These are phyloP conservation scores for Carex myosuroides DNA, from an alignment of 176 grass and related monocot species.

Conservation along the genomic window DNA sequence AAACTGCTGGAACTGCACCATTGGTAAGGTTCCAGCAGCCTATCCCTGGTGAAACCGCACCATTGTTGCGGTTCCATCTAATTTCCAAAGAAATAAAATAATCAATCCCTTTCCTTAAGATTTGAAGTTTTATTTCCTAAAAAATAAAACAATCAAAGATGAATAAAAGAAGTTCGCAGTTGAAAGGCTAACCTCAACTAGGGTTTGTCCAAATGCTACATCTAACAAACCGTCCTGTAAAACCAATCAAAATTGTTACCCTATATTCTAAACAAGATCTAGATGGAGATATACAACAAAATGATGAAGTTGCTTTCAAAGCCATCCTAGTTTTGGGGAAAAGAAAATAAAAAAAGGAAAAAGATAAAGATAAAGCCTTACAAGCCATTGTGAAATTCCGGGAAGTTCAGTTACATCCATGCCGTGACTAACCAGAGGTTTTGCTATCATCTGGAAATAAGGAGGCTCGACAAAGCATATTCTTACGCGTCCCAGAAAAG, in stretches of 20 bases:
- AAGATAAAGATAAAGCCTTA: conserved; percentile 32
- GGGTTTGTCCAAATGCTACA: conserved; percentile 86
- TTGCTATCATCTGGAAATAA: conserved; percentile 97
- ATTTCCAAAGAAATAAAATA: too few relatives aligned
- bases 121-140: too few relatives aligned
- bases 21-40: too few relatives aligned
- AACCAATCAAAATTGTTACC: conserved; percentile 9
- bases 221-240: conserved; percentile 86
- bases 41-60: too few relatives aligned
- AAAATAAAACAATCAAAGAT: too few relatives aligned
- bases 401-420: conserved; percentile 96
- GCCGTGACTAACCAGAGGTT: conserved; percentile 77
- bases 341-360: conserved; percentile 20
- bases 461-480: conserved; percentile 94
- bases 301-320: not conserved
- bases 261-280: not conserved
- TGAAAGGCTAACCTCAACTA: conserved; percentile 76
- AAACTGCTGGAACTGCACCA: too few relatives aligned
- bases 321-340: conserved; percentile 1
- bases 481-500: conserved; percentile 82
- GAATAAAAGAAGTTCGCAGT: not conserved
- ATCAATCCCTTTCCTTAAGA: too few relatives aligned
- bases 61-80: too few relatives aligned
- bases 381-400: conserved; percentile 92
- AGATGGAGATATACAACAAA: not conserved